Percentiles rank a stretch among this genome's conserved stretches.
These are phyloP conservation scores for Trichoderma sp. DNA, from an alignment of 2,329 filamentous ascomycete species.

Conservation along the genomic window DNA sequence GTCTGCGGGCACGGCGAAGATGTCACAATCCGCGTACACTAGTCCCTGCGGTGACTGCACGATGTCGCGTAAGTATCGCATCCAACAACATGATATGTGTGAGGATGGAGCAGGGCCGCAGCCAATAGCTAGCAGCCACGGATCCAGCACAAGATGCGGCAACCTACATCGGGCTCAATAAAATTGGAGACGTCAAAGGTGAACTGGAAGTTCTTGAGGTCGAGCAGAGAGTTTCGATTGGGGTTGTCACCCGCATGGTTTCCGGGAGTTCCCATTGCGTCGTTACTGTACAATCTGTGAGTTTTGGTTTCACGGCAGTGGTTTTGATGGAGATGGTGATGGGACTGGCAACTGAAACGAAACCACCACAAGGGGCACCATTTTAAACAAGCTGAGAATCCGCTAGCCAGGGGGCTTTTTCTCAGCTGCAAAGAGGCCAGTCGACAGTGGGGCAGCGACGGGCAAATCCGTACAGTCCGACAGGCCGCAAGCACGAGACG, in stretches of 20 bases:
- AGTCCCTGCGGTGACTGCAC: not conserved
- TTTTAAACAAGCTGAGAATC: constrained; percentile 5
- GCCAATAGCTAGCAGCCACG: not conserved
- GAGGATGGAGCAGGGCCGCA: not conserved
- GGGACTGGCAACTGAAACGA: not conserved
- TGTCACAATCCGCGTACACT: not conserved
- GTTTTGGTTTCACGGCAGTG: not conserved
- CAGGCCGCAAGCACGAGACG: not conserved
- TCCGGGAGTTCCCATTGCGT: not conserved
- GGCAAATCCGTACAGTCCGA: not conserved
- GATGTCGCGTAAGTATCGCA: not conserved
- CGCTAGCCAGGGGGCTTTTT: not conserved
- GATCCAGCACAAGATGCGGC: not conserved
- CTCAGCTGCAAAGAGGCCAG: not conserved
- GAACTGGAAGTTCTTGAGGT: constrained; percentile 32
- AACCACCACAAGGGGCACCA: not conserved
- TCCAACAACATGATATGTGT: not conserved
- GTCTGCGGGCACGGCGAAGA: not conserved
- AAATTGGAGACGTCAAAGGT: constrained; percentile 36
- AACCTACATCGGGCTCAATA: constrained; percentile 39
- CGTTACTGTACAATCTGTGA: not conserved
- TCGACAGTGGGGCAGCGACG: not conserved
- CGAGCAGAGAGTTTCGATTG: not conserved
- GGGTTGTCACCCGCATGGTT: not conserved
- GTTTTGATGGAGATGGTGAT: not conserved